These are phyloP conservation scores for Diplodia corticola DNA, from an alignment of 2,329 filamentous ascomycete species.

Conservation along the genomic window DNA sequence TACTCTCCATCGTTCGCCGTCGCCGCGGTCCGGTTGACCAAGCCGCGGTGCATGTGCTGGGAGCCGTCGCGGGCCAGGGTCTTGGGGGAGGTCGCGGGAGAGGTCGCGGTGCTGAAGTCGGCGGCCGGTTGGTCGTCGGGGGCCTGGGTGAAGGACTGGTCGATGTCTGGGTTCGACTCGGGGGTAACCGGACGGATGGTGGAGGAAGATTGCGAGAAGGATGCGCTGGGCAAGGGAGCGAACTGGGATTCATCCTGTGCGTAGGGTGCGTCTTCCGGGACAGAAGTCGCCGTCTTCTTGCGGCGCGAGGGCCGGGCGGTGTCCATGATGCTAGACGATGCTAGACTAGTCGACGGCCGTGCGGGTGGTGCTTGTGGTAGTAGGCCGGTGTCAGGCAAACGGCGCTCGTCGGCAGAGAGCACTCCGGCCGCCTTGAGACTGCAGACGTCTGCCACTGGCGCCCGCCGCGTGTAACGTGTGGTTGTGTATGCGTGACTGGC, in stretches of 20 bases:
- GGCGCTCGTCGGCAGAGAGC: not conserved
- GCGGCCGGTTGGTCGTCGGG: slow-evolving; percentile 29
- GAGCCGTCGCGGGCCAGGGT: slow-evolving; percentile 16
- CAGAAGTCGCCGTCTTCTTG: slow-evolving; percentile 20
- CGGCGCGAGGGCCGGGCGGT: slow-evolving; percentile 21
- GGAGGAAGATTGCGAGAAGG: slow-evolving; percentile 32
- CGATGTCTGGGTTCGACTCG: slow-evolving; percentile 46
- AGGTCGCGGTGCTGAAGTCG: slow-evolving; percentile 23
- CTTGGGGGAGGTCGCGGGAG: slow-evolving; percentile 22
- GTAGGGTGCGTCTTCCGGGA: slow-evolving; percentile 13
- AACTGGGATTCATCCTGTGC: slow-evolving; percentile 11
- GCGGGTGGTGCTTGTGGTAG: slow-evolving; percentile 8
- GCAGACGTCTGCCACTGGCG: slow-evolving; percentile 5
- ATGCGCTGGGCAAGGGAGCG: slow-evolving; percentile 11
- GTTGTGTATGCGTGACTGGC: slow-evolving; percentile 20
- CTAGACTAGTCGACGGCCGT: slow-evolving; percentile 13
- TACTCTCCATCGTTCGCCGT: slow-evolving; percentile 38
- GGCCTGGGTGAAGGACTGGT: slow-evolving; percentile 32
- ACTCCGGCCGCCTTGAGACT: not conserved
- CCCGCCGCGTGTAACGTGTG: slow-evolving; percentile 22
- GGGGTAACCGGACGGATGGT: slow-evolving; percentile 68
- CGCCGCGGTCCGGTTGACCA: slow-evolving; percentile 35
- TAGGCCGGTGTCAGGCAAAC: slow-evolving; percentile 6
- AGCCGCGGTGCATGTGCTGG: slow-evolving; percentile 21
- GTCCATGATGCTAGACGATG: slow-evolving; percentile 23